Percentiles rank a stretch among this genome's conserved stretches.
Conservation (phyloP, 2,329 filamentous ascomycete genomes). For the Sporothrix euskadiensis region DNA sequence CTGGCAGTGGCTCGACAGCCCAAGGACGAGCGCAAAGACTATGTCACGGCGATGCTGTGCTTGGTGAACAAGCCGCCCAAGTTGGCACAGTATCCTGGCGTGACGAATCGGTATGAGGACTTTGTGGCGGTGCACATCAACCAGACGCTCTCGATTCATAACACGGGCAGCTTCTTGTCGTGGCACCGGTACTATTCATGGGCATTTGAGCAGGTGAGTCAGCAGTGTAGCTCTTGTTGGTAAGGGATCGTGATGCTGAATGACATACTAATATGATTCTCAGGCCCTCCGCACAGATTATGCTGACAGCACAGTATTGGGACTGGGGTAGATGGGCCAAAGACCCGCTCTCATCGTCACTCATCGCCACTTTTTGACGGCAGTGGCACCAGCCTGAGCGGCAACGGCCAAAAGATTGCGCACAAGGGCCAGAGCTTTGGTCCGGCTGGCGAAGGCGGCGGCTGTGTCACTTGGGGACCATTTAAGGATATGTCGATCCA, state of each 20-base stretch:
- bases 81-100: constrained; percentile 31
- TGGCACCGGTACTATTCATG: constrained; percentile 49
- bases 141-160: constrained; percentile 39
- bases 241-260: background rate
- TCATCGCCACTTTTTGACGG: constrained; percentile 58
- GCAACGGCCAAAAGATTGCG: constrained; percentile 46
- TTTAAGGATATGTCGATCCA: constrained; percentile 40
- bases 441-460: constrained; percentile 57
- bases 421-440: constrained; percentile 35
- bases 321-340: constrained; percentile 53
- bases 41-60: constrained; percentile 41
- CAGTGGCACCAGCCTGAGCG: constrained; percentile 51
- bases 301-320: constrained; percentile 43
- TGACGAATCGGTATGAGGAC: constrained; percentile 35
- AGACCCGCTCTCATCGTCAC: constrained; percentile 50
- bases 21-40: constrained; percentile 36
- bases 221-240: background rate
- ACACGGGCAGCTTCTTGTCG: constrained; percentile 43
- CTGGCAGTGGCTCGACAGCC: background rate
- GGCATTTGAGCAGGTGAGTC: constrained; percentile 41
- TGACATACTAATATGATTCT: background rate
- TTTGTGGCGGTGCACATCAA: constrained; percentile 45
- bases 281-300: constrained; percentile 36
- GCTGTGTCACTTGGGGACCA: constrained; percentile 53
- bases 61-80: constrained; percentile 40